Conservation (phyloP, 257 asterid genomes). For the Lithospermum erythrorhizon region DNA sequence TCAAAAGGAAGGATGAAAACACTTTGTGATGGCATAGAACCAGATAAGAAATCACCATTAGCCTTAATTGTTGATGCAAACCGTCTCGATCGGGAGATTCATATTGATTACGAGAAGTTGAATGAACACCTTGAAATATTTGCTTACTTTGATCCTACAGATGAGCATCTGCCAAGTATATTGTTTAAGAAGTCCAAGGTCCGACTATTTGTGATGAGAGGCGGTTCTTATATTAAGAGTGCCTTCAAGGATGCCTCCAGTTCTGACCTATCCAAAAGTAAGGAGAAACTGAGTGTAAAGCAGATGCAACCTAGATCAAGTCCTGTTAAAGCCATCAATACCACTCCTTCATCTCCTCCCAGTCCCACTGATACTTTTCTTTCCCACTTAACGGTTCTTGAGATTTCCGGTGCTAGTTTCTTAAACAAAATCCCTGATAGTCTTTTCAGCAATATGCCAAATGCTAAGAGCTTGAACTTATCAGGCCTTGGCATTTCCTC, state of each 20-base stretch:
- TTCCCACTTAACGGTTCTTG: conserved; percentile 19
- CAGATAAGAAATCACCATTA: conserved; percentile 1
- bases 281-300: neutral
- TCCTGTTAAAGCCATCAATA: neutral
- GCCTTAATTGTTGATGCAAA: conserved; percentile 24
- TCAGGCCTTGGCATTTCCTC: neutral
- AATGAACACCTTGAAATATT: conserved; percentile 11
- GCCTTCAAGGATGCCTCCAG: neutral
- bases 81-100: conserved; percentile 9
- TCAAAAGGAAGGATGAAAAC: conserved; percentile 27
- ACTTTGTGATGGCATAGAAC: neutral
- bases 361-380: neutral
- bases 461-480: neutral
- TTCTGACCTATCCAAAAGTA: neutral
- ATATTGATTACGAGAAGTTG: neutral
- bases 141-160: conserved; percentile 25
- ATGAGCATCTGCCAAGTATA: conserved; percentile 17
- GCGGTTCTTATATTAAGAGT: conserved; percentile 17
- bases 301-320: neutral
- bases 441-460: conserved; percentile 6
- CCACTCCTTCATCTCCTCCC: neutral
- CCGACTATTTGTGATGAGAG: conserved; percentile 30
- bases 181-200: conserved; percentile 9
- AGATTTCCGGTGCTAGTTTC: conserved; percentile 28
- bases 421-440: conserved; percentile 12